These are phyloP conservation scores for Diaporthe destruens DNA, from an alignment of 2,329 filamentous ascomycete species.

Conservation along the genomic window DNA sequence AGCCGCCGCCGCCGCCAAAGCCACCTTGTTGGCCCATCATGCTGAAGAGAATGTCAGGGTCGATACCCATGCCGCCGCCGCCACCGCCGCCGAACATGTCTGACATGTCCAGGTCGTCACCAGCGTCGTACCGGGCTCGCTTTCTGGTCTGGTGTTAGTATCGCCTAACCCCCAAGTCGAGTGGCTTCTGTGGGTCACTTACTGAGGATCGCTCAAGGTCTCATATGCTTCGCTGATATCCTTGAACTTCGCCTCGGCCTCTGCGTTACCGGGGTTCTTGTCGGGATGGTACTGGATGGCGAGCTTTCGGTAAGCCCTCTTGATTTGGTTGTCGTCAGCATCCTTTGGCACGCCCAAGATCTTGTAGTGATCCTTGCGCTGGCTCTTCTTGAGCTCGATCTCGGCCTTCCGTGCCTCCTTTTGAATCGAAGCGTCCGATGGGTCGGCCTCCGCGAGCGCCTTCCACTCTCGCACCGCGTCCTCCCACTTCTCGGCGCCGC, in stretches of 20 bases:
- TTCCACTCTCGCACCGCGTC: conserved; percentile 92
- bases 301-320: conserved; percentile 95
- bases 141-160: conserved; percentile 63
- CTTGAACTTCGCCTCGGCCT: conserved; percentile 94
- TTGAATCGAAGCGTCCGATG: conserved; percentile 81
- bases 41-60: conserved; percentile 83
- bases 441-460: conserved; percentile 83
- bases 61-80: conserved; percentile 72
- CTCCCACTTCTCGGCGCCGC: conserved; percentile 90
- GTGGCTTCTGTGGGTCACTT: conserved; percentile 57
- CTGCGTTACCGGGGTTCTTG: conserved; percentile 91
- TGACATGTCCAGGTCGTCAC: conserved; percentile 88
- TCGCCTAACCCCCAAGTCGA: too few relatives aligned
- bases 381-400: conserved; percentile 96
- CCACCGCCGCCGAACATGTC: conserved; percentile 83
- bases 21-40: conserved; percentile 81
- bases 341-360: conserved; percentile 91
- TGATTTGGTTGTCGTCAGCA: conserved; percentile 86
- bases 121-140: conserved; percentile 89
- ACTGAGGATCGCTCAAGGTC: conserved; percentile 92
- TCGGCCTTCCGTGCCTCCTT: conserved; percentile 93
- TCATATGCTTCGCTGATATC: conserved; percentile 98
- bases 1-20: conserved; percentile 64
- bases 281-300: conserved; percentile 96
- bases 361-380: conserved; percentile 99